These are phyloP conservation scores for Colletotrichum costaricense DNA, from an alignment of 2,329 filamentous ascomycete species.

Conservation along the genomic window DNA sequence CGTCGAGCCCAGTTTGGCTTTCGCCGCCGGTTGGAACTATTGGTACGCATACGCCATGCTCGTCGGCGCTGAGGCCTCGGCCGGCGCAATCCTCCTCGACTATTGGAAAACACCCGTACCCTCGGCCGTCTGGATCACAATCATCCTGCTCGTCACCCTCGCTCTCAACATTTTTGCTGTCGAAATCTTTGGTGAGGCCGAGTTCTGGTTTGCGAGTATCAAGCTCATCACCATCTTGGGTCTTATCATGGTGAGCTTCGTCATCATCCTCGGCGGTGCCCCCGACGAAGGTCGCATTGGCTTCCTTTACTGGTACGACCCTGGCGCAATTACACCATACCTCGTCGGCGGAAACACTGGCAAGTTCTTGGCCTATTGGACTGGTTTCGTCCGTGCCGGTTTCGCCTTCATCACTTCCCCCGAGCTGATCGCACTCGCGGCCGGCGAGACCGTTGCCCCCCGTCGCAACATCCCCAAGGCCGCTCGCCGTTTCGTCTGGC, in stretches of 20 bases:
- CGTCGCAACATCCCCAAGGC: slow-evolving; percentile 75
- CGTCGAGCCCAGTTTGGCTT: slow-evolving; percentile 65
- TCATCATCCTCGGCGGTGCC: slow-evolving; percentile 67
- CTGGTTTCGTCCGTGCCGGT: slow-evolving; percentile 65
- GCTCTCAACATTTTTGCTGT: slow-evolving; percentile 68
- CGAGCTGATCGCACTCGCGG: slow-evolving; percentile 72
- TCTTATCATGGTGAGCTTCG: slow-evolving; percentile 65
- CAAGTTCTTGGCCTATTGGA: slow-evolving; percentile 69
- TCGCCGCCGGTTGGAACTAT: slow-evolving; percentile 70
- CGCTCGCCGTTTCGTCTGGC: slow-evolving; percentile 69
- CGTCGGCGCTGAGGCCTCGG: slow-evolving; percentile 68
- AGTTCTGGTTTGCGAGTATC: slow-evolving; percentile 71
- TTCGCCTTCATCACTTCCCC: slow-evolving; percentile 73
- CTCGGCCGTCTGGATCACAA: slow-evolving; percentile 69
- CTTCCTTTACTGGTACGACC: slow-evolving; percentile 51
- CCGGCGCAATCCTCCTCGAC: slow-evolving; percentile 67
- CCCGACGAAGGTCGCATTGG: slow-evolving; percentile 59
- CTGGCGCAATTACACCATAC: slow-evolving; percentile 60
- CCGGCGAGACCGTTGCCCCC: slow-evolving; percentile 73
- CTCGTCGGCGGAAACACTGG: slow-evolving; percentile 58
- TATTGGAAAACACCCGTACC: slow-evolving; percentile 68
- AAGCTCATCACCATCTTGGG: slow-evolving; percentile 70
- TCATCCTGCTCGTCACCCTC: slow-evolving; percentile 65
- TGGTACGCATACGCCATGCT: slow-evolving; percentile 72
- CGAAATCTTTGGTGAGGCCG: slow-evolving; percentile 68